Conservation (phyloP, 2,329 filamentous ascomycete genomes). For the Aspergillus niger region DNA sequence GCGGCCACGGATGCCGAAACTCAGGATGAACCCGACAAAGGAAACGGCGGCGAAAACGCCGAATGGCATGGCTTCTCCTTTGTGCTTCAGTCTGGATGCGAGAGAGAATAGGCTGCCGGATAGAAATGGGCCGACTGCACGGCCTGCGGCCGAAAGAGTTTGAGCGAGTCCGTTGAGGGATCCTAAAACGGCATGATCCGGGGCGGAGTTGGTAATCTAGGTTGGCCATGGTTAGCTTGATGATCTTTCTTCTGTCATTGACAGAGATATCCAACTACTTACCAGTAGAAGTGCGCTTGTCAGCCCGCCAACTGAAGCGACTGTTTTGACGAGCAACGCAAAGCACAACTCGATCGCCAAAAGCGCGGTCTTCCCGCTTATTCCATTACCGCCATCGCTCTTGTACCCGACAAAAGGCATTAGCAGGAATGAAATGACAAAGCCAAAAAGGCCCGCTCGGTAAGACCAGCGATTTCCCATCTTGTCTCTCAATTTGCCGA, state of each 20-base stretch:
- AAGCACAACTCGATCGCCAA: slow-evolving; percentile 79
- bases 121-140: slow-evolving; percentile 83
- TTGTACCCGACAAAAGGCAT: slow-evolving; percentile 90
- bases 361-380: slow-evolving; percentile 66
- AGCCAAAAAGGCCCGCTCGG: slow-evolving; percentile 72
- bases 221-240: background rate
- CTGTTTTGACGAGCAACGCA: slow-evolving; percentile 83
- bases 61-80: slow-evolving; percentile 84
- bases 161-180: slow-evolving; percentile 93
- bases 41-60: slow-evolving; percentile 83
- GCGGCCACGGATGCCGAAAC: slow-evolving; percentile 72
- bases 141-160: slow-evolving; percentile 85
- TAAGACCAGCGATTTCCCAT: slow-evolving; percentile 88
- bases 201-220: slow-evolving; percentile 90
- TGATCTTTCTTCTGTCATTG: background rate
- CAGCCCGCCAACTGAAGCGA: slow-evolving; percentile 84
- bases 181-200: slow-evolving; percentile 80
- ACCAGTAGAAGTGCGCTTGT: slow-evolving; percentile 87
- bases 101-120: slow-evolving; percentile 85
- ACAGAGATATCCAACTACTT: slow-evolving; percentile 38
- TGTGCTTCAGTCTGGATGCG: slow-evolving; percentile 70
- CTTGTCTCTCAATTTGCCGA: slow-evolving; percentile 73
- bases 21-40: slow-evolving; percentile 76
- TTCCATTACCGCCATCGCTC: slow-evolving; percentile 57
- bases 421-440: slow-evolving; percentile 77